phyloP scores from a whole-genome alignment of 2,329 filamentous ascomycete species.

The Cladophialophora psammophila region DNA sequence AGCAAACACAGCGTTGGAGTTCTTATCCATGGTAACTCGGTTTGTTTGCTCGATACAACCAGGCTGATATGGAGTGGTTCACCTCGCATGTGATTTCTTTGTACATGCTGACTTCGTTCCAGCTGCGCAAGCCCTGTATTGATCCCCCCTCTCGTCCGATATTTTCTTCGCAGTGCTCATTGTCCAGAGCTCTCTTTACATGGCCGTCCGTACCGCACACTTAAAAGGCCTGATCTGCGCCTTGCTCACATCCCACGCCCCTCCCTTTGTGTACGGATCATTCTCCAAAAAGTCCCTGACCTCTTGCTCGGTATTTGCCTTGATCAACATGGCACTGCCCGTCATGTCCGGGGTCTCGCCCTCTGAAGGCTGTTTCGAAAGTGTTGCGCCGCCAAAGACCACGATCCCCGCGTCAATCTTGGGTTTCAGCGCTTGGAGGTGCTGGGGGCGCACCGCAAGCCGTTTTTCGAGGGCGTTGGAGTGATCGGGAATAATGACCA shows the following conservation, averaged over 20 bases:
- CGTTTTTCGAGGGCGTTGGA: constrained; percentile 64
- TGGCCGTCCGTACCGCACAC: constrained; percentile 38
- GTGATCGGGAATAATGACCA: constrained; percentile 73
- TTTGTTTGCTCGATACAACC: background rate
- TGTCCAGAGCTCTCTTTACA: constrained; percentile 23
- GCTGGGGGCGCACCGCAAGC: constrained; percentile 35
- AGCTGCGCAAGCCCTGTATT: background rate
- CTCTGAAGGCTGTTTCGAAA: constrained; percentile 71
- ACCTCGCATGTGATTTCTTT: background rate
- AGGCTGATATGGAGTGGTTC: background rate
- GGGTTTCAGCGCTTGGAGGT: constrained; percentile 36
- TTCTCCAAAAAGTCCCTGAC: constrained; percentile 70
- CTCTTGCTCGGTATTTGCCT: constrained; percentile 73
- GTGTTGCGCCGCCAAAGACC: constrained; percentile 64
- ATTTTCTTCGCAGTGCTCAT: background rate
- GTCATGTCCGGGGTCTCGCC: constrained; percentile 71
- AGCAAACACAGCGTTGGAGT: background rate
- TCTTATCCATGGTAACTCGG: no score
- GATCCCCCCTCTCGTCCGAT: background rate
- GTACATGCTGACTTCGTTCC: background rate
- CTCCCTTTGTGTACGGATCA: constrained; percentile 74
- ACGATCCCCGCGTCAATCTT: constrained; percentile 33
- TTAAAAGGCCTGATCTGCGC: constrained; percentile 49
- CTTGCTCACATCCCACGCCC: constrained; percentile 82
- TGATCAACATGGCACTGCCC: constrained; percentile 74